Evolutionary conservation across 164 flowering plant genomes (phyloP).

Genomic region (Saururus chinensis): DNA sequence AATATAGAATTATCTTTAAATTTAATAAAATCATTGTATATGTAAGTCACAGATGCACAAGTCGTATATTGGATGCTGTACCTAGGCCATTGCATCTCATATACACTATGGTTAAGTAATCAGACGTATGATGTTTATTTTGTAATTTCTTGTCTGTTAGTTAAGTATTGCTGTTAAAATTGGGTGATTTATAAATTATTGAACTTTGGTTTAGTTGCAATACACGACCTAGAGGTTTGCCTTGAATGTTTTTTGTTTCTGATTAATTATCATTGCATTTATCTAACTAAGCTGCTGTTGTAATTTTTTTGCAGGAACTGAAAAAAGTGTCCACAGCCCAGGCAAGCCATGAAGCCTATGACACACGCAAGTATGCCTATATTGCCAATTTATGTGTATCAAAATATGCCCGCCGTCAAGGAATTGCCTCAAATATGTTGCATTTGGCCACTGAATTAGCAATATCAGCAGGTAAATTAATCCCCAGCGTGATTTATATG

Average conservation of each 20-base stretch:
- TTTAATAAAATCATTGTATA: no score
- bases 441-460: conserved; percentile 48
- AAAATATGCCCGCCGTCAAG: conserved; percentile 59
- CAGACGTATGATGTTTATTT: no score
- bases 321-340: conserved; percentile 22
- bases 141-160: no score
- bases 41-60: no score
- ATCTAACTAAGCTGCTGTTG: neutral
- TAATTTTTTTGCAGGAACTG: conserved; percentile 28
- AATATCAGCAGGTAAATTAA: conserved; percentile 27
- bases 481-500: neutral
- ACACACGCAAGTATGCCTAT: conserved; percentile 47
- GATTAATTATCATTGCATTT: neutral
- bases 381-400: conserved; percentile 55
- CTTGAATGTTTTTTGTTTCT: neutral
- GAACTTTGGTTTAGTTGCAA: no score
- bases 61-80: no score
- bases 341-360: conserved; percentile 36
- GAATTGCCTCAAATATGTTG: conserved; percentile 52
- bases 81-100: no score
- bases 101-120: no score
- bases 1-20: no score
- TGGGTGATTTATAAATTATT: no score
- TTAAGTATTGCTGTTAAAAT: no score
- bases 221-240: no score